Evolutionary conservation across 805 yeast genomes (phyloP).

Genomic region (Candida pini): DNA sequence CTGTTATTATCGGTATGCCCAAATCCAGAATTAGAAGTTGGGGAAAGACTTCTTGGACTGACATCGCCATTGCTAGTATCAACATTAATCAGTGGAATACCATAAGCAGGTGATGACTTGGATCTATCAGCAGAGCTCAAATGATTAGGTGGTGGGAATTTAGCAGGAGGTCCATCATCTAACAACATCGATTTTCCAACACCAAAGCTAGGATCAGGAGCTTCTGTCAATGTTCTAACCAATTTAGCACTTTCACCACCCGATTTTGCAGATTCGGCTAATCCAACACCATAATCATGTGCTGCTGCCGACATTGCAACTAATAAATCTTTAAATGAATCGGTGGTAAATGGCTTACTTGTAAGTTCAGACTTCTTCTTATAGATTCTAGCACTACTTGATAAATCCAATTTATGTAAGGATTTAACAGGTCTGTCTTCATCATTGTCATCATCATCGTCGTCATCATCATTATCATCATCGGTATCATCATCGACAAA

Average conservation of each 20-base stretch:
- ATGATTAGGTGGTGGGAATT: not conserved
- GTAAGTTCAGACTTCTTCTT: slow-evolving; percentile 19
- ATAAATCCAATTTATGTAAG: slow-evolving; percentile 19
- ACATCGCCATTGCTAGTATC: slow-evolving; percentile 1
- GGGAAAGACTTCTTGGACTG: not conserved
- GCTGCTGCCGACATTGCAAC: slow-evolving; percentile 28
- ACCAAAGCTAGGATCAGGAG: slow-evolving; percentile 26
- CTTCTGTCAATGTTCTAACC: slow-evolving; percentile 38
- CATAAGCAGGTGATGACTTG: slow-evolving; percentile 2
- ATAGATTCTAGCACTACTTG: slow-evolving; percentile 23
- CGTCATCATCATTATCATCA: slow-evolving; percentile 3
- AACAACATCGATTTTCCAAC: slow-evolving; percentile 27
- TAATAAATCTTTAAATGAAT: slow-evolving; percentile 27
- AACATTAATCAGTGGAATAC: slow-evolving; percentile 13
- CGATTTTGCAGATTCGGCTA: slow-evolving; percentile 31
- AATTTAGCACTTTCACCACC: slow-evolving; percentile 35
- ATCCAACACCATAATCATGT: slow-evolving; percentile 26
- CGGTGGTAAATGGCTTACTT: slow-evolving; percentile 17
- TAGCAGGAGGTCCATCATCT: slow-evolving; percentile 8
- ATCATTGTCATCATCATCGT: slow-evolving; percentile 11
- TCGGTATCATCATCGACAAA: slow-evolving; percentile 7
- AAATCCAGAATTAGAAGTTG: not conserved
- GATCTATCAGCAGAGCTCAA: not conserved
- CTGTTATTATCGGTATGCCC: slow-evolving; percentile 6
- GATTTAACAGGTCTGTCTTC: slow-evolving; percentile 17